Conservation (phyloP, 1,284 basidiomycete species). For the Pascua sp. region DNA sequence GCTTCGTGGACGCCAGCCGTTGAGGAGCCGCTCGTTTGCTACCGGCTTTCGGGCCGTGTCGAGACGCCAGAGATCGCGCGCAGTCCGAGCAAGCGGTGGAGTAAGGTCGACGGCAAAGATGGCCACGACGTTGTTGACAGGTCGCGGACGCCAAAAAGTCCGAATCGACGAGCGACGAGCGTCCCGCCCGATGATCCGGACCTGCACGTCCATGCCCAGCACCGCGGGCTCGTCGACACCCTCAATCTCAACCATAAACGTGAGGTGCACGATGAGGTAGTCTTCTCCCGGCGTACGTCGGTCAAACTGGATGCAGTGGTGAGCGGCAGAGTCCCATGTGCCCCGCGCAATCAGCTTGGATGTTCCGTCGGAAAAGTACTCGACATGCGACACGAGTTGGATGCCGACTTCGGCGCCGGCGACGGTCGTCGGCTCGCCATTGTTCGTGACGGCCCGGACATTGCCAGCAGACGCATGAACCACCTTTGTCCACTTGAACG, state of each 20-base stretch:
- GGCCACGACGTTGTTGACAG: conserved; percentile 48
- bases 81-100: conserved; percentile 79
- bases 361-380: conserved; percentile 77
- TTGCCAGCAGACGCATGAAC: conserved; percentile 52
- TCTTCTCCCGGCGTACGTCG: conserved; percentile 74
- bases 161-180: conserved; percentile 69
- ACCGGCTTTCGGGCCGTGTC: conserved; percentile 94
- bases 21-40: conserved; percentile 76
- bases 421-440: conserved; percentile 71
- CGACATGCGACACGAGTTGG: conserved; percentile 61
- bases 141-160: conserved; percentile 63
- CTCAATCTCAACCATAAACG: conserved; percentile 75
- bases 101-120: conserved; percentile 76
- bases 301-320: conserved; percentile 82
- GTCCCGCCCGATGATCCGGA: conserved; percentile 82
- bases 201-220: conserved; percentile 80
- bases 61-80: conserved; percentile 86
- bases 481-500: conserved; percentile 79
- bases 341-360: conserved; percentile 65
- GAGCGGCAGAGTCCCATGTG: conserved; percentile 90
- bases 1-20: conserved; percentile 80
- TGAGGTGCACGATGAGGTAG: conserved; percentile 72
- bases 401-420: conserved; percentile 64
- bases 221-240: conserved; percentile 75
- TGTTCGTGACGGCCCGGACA: conserved; percentile 77